These are phyloP conservation scores for Phaeosphaeria sp. DNA, from an alignment of 2,329 filamentous ascomycete genomes.

Conservation along the genomic window DNA sequence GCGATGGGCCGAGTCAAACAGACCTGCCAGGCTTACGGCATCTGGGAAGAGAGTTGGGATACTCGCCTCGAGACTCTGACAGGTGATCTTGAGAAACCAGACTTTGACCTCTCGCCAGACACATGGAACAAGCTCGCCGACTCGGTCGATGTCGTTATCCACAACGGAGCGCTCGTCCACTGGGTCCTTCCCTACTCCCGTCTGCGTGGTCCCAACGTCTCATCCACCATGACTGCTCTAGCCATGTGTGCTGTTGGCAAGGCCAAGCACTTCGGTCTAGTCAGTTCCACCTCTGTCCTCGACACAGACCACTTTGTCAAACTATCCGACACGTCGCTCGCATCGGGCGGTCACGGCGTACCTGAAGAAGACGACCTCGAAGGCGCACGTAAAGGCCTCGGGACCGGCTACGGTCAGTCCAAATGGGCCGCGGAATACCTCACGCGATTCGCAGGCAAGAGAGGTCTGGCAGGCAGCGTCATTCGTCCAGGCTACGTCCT, in stretches of 20 bases:
- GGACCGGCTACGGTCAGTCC: conserved; percentile 87
- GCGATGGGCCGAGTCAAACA: conserved; percentile 70
- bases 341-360: conserved; percentile 68
- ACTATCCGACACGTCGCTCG: conserved; percentile 68
- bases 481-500: conserved; percentile 86
- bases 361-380: conserved; percentile 78
- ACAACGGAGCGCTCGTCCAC: conserved; percentile 77
- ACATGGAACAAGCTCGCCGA: conserved; percentile 70
- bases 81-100: conserved; percentile 75
- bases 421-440: conserved; percentile 84
- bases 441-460: conserved; percentile 76
- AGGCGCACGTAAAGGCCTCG: conserved; percentile 77
- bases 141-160: conserved; percentile 71
- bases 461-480: conserved; percentile 77
- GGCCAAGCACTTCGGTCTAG: conserved; percentile 80
- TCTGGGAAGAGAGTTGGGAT: conserved; percentile 77
- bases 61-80: conserved; percentile 70
- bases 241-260: conserved; percentile 77
- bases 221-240: conserved; percentile 79
- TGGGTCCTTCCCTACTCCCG: conserved; percentile 82
- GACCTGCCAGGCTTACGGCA: conserved; percentile 76
- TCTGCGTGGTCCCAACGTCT: conserved; percentile 76
- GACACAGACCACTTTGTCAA: conserved; percentile 83
- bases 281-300: conserved; percentile 81
- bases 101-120: conserved; percentile 72